Evolutionary conservation across 805 yeast genomes (phyloP).

Genomic region (Candida nonsorbophila): DNA sequence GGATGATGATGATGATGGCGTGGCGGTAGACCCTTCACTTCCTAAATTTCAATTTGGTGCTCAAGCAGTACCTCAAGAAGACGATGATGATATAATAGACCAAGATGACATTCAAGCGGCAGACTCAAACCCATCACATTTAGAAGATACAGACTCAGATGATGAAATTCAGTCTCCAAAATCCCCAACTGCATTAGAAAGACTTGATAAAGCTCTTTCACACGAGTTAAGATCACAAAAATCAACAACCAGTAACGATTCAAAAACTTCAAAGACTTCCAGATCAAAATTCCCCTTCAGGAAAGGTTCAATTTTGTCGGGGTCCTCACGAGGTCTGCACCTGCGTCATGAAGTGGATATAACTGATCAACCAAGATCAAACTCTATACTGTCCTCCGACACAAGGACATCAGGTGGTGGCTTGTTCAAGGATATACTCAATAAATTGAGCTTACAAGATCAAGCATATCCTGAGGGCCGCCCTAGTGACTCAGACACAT

Average conservation of each 20-base stretch:
- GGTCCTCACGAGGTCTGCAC: neutral
- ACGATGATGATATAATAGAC: slow-evolving; percentile 6
- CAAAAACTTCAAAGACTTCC: slow-evolving; percentile 4
- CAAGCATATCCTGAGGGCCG: slow-evolving; percentile 17
- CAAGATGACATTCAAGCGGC: slow-evolving; percentile 8
- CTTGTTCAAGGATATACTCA: slow-evolving; percentile 22
- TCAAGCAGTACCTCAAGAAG: slow-evolving; percentile 3
- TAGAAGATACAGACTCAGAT: too few species aligned
- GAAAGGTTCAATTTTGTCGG: neutral
- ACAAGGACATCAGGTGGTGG: slow-evolving; percentile 10
- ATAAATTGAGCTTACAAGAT: slow-evolving; percentile 32
- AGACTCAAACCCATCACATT: too few species aligned
- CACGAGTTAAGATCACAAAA: too few species aligned
- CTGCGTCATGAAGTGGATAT: slow-evolving; percentile 15
- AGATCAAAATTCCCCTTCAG: too few species aligned
- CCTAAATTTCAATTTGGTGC: slow-evolving; percentile 2
- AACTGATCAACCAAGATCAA: slow-evolving; percentile 14
- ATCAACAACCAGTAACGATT: too few species aligned
- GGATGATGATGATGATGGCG: slow-evolving; percentile 11
- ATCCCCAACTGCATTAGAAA: too few species aligned
- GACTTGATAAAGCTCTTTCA: too few species aligned
- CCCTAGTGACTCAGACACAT: slow-evolving; percentile 27
- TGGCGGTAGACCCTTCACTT: too few species aligned
- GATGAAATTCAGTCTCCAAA: too few species aligned
- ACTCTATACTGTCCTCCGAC: slow-evolving; percentile 5